Conservation (phyloP, 371 early-diverging fungal species). For the Chytridium lagenaria region DNA sequence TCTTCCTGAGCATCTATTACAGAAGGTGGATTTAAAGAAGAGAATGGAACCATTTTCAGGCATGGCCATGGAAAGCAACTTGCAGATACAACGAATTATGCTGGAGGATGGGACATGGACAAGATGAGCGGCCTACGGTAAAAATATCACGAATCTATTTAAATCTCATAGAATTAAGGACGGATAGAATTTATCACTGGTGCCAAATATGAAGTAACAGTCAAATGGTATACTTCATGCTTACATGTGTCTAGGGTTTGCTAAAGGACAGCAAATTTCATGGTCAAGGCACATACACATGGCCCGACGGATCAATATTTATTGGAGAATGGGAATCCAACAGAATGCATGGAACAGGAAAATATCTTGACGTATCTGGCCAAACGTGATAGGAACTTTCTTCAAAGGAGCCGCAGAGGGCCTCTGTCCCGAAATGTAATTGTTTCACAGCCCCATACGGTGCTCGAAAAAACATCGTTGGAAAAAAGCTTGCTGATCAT, state of each 20-base stretch:
- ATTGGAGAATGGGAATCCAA: slow-evolving; percentile 37
- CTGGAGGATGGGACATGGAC: slow-evolving; percentile 41
- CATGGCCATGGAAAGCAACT: slow-evolving; percentile 32
- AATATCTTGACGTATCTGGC: slow-evolving; percentile 22
- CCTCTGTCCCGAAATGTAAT: slow-evolving; percentile 15
- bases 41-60: slow-evolving; percentile 20
- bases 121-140: slow-evolving; percentile 44
- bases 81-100: slow-evolving; percentile 17
- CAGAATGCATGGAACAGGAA: slow-evolving; percentile 36
- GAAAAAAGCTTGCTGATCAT: not conserved
- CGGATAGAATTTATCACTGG: slow-evolving; percentile 35
- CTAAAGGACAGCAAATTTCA: slow-evolving; percentile 41
- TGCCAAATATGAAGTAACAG: slow-evolving; percentile 38
- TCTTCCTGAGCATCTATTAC: not conserved
- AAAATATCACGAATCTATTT: not conserved
- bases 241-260: slow-evolving; percentile 25
- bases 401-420: slow-evolving; percentile 20
- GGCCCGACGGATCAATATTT: slow-evolving; percentile 36
- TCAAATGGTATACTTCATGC: not conserved
- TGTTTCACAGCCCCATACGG: not conserved
- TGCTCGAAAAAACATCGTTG: slow-evolving; percentile 7
- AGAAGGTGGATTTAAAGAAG: slow-evolving; percentile 42
- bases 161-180: slow-evolving; percentile 28
- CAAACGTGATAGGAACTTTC: slow-evolving; percentile 35
- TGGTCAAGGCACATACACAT: slow-evolving; percentile 40